Percentiles rank a stretch among this genome's conserved stretches.
These are phyloP conservation scores for Lipomyces spencermartinsiae DNA, from an alignment of 805 yeast species.

Conservation along the genomic window DNA sequence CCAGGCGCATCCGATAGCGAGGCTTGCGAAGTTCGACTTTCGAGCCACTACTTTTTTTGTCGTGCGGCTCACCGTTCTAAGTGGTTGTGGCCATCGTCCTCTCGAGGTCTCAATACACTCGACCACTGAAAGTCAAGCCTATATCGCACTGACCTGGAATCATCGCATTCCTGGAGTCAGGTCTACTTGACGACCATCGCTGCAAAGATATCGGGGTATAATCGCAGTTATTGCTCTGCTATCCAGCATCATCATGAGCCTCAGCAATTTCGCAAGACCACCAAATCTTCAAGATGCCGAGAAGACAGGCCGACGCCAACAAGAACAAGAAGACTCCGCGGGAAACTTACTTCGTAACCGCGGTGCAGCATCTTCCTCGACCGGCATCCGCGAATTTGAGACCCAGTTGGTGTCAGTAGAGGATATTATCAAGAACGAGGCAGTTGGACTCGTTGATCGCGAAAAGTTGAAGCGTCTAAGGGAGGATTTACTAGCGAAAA, in stretches of 20 bases:
- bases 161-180: too few relatives aligned
- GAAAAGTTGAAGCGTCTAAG: slow-evolving; percentile 20
- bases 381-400: slow-evolving; percentile 25
- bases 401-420: slow-evolving; percentile 13
- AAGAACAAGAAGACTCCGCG: slow-evolving; percentile 12
- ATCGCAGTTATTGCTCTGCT: background rate
- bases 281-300: background rate
- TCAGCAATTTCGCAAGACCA: background rate
- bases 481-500: slow-evolving; percentile 14
- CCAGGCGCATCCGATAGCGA: background rate
- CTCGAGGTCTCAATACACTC: too few relatives aligned
- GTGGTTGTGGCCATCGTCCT: too few relatives aligned
- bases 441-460: slow-evolving; percentile 27
- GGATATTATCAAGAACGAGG: slow-evolving; percentile 23
- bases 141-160: too few relatives aligned
- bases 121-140: too few relatives aligned
- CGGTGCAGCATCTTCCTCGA: slow-evolving; percentile 23
- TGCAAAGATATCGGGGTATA: too few relatives aligned
- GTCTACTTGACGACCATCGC: too few relatives aligned
- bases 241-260: background rate
- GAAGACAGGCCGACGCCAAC: slow-evolving; percentile 4
- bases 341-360: slow-evolving; percentile 11
- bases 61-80: background rate
- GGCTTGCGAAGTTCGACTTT: background rate
- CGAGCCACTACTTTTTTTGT: background rate